These are phyloP conservation scores for Trapa bicornis DNA, from an alignment of 345 rosid species.

Conservation along the genomic window DNA sequence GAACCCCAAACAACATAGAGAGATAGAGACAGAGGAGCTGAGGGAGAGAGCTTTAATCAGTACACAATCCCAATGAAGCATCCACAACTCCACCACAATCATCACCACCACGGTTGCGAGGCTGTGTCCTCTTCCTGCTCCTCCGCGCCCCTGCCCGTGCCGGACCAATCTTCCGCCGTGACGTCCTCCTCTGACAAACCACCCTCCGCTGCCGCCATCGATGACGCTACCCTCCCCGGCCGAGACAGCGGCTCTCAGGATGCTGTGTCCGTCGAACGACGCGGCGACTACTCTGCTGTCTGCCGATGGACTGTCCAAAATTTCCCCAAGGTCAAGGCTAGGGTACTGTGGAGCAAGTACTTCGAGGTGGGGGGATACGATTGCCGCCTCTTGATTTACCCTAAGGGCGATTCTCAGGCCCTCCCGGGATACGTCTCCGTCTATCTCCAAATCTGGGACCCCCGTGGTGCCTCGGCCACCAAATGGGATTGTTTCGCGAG, in stretches of 20 bases:
- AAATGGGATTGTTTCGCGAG: conserved; percentile 99
- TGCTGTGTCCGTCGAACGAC: conserved; percentile 64
- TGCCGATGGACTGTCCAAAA: conserved; percentile 85
- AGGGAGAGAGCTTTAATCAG: not conserved
- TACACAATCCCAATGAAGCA: conserved; percentile 12
- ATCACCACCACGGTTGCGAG: conserved; percentile 35
- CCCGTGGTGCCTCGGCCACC: conserved; percentile 59
- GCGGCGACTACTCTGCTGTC: conserved; percentile 69
- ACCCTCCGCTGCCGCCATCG: conserved; percentile 26
- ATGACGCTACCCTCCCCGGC: conserved; percentile 47
- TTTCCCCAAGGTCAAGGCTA: conserved; percentile 72
- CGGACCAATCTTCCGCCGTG: conserved; percentile 41
- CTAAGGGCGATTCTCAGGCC: conserved; percentile 94
- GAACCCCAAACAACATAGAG: not conserved
- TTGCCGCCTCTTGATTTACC: conserved; percentile 87
- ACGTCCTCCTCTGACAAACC: conserved; percentile 23
- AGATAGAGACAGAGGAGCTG: not conserved
- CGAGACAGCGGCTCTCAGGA: conserved; percentile 74
- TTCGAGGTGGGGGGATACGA: conserved; percentile 98
- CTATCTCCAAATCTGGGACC: conserved; percentile 97
- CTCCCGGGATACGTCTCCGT: conserved; percentile 83
- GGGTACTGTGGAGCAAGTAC: conserved; percentile 93
- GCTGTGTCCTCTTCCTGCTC: conserved; percentile 51
- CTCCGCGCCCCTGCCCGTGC: conserved; percentile 8
- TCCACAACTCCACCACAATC: conserved; percentile 5